Percentiles rank a stretch among this genome's conserved stretches.
phyloP scores from a whole-genome alignment of 345 rosid species.

The Capsella bursapastoris region DNA sequence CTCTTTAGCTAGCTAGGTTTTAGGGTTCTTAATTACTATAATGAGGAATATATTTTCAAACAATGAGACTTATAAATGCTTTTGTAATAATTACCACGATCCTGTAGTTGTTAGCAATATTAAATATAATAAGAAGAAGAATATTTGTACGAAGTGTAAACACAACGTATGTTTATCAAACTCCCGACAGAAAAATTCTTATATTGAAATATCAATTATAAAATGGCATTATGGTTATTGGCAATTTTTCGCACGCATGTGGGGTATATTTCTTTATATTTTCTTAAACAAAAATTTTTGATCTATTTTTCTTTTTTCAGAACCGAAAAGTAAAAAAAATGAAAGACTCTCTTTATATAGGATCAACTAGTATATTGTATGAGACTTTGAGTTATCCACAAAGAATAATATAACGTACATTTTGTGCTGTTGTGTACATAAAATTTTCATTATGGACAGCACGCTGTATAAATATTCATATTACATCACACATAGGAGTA shows the following conservation, averaged over 20 bases:
- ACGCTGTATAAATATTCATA: too few relatives aligned
- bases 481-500: too few relatives aligned
- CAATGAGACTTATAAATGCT: neutral
- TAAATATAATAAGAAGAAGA: neutral
- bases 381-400: too few relatives aligned
- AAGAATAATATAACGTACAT: too few relatives aligned
- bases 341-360: neutral
- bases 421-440: too few relatives aligned
- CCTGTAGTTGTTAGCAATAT: neutral
- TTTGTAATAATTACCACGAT: neutral
- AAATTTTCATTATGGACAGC: too few relatives aligned
- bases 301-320: neutral
- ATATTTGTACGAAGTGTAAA: conserved; percentile 3
- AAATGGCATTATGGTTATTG: conserved; percentile 8
- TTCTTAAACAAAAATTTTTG: neutral
- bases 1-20: too few relatives aligned
- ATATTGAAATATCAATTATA: conserved; percentile 5
- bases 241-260: neutral
- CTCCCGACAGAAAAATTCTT: neutral
- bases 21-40: neutral
- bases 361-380: too few relatives aligned
- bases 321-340: neutral
- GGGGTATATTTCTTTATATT: conserved; percentile 3
- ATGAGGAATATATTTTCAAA: conserved; percentile 8
- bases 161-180: conserved; percentile 16